Base-by-base conservation (phyloP, 106 monocot genomes). In the Dactylorhiza incarnata region DNA sequence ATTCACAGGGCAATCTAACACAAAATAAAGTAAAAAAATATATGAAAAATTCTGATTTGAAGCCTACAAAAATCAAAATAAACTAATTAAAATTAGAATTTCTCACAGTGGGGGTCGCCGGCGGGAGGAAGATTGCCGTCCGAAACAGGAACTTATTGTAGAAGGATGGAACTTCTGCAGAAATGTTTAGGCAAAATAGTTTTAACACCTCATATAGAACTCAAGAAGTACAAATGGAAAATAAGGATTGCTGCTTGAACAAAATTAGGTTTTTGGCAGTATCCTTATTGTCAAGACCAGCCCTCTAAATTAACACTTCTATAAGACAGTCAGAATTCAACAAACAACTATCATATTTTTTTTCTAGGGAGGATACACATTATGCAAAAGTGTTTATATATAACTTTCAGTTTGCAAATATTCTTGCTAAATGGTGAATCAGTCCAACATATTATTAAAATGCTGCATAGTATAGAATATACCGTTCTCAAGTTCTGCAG, bases 401-500 rank as follows among this genome's bases (percentile, higher is more conserved):
- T 14, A 54, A 17, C 54, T 54, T 54, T 14, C 12, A 54, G 54
- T 54, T 54, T 5, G 22, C 58, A 19, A 58, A 58, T 58, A 54
- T 20, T 58, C 58, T 58, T 58, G 58, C 19, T 58, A 6, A 19
- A 58, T 22, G 5, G 5, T 29, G 29, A 29, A 29, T 29, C 29
- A 29, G 29, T 29, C 54, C 54, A 54, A 54, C 62, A 62, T 23
- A 62, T 20, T 7, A 62, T 62, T 22, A 62, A 52, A 62, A 62
- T 6, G 9, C 20, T n/a, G 23, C 6, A 22, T 62, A 7, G 9
- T 62, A 62, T 22, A 66, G 29, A 12, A 63, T 19, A 71, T 49
- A 90, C 94, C 91, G 91, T 61, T 94, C 87, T 81, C 91, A 91
- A 81, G 91, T 89, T 17, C 74, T 66, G 85, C 91, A 75, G 88